Percentiles rank a stretch among this genome's conserved stretches.
Conservation (phyloP, 1,139 yeast species). For the Hansenula sp. region DNA sequence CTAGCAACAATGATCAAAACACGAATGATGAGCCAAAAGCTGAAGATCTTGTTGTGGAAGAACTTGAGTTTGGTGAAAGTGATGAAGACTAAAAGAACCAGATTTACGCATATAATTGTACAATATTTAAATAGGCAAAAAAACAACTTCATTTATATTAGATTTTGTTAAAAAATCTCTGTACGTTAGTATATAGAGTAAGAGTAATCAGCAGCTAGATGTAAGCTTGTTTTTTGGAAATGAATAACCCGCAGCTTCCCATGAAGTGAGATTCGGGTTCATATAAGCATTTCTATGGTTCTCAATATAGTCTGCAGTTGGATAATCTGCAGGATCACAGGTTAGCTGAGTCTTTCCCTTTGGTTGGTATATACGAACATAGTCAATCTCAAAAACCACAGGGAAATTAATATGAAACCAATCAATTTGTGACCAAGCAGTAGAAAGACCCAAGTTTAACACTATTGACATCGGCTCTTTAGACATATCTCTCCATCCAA, state of each 20-base stretch:
- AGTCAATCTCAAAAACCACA: slow-evolving; percentile 43
- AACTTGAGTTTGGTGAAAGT: slow-evolving; percentile 16
- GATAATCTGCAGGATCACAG: slow-evolving; percentile 65
- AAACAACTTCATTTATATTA: neutral
- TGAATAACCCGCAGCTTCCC: slow-evolving; percentile 72
- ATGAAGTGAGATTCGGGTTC: slow-evolving; percentile 59
- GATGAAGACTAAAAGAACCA: slow-evolving; percentile 13
- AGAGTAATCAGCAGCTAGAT: neutral
- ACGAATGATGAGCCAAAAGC: slow-evolving; percentile 11
- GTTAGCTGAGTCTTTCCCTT: slow-evolving; percentile 36
- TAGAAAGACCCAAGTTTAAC: slow-evolving; percentile 54
- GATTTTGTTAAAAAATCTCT: too few species aligned
- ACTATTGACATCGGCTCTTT: slow-evolving; percentile 63
- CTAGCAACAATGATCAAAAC: slow-evolving; percentile 3
- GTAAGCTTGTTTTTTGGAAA: slow-evolving; percentile 21
- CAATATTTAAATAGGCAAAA: neutral
- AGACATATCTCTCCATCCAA: slow-evolving; percentile 55
- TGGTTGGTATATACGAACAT: slow-evolving; percentile 61
- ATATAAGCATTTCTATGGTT: slow-evolving; percentile 58
- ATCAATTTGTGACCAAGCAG: slow-evolving; percentile 60
- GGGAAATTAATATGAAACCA: slow-evolving; percentile 55
- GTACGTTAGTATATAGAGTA: too few species aligned
- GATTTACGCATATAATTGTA: neutral
- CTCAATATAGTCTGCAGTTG: slow-evolving; percentile 70
- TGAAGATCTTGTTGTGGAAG: slow-evolving; percentile 12